Evolutionary conservation across 352 stramenopile species (phyloP).

Genomic region (Aphanomyces invadans): DNA sequence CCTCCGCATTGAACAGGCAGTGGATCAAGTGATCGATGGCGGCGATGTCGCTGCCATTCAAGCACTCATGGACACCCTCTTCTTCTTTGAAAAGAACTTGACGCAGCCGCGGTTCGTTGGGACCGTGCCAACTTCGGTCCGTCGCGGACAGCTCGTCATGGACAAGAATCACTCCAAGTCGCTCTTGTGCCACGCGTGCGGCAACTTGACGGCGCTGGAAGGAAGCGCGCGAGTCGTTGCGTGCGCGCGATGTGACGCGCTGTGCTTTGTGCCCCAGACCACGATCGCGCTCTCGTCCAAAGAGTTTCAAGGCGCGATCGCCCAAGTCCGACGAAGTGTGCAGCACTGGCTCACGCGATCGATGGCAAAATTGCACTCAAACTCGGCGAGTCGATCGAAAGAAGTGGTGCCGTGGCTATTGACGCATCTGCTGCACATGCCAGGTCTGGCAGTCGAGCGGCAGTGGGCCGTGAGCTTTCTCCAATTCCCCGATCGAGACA

Average conservation of each 20-base stretch:
- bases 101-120: conserved; percentile 57
- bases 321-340: conserved; percentile 63
- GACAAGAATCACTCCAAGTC: conserved; percentile 29
- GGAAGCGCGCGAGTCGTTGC: conserved; percentile 34
- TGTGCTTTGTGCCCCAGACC: conserved; percentile 68
- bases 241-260: conserved; percentile 63
- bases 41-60: conserved; percentile 59
- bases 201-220: conserved; percentile 49
- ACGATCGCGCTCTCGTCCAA: conserved; percentile 69
- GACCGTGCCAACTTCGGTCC: conserved; percentile 66
- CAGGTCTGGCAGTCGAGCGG: conserved; percentile 64
- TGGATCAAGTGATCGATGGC: conserved; percentile 65
- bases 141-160: conserved; percentile 67
- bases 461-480: conserved; percentile 75
- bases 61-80: conserved; percentile 73
- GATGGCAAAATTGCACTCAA: conserved; percentile 48
- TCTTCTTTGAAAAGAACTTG: conserved; percentile 84
- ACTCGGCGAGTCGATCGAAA: conserved; percentile 39
- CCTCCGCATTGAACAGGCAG: conserved; percentile 76
- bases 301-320: conserved; percentile 69
- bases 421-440: conserved; percentile 81
- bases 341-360: conserved; percentile 79
- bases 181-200: conserved; percentile 72
- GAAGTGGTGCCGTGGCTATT: conserved; percentile 77
- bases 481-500: conserved; percentile 68